Conservation (phyloP, 2,329 filamentous ascomycete genomes). For the Epichloe aotearoae region DNA sequence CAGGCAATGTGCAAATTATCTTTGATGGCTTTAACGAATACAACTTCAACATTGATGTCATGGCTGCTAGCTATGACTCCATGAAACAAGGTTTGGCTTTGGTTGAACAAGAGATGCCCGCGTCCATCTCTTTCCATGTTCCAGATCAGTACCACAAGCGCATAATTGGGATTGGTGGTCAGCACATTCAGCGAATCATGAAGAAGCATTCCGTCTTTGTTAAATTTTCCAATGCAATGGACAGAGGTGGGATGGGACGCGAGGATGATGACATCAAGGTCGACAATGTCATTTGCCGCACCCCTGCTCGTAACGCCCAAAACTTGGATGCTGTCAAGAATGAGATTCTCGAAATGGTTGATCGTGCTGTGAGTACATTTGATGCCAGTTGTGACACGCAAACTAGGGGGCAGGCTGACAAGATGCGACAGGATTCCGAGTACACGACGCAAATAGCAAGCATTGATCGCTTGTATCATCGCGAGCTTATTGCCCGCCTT, state of each 20-base stretch:
- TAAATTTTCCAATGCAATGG: constrained; percentile 99
- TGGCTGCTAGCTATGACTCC: constrained; percentile 80
- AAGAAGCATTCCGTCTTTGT: constrained; percentile 99
- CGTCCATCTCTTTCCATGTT: constrained; percentile 97
- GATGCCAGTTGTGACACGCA: not conserved
- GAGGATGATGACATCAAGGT: constrained; percentile 98
- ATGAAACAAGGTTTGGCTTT: constrained; percentile 86
- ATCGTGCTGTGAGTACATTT: constrained; percentile 57
- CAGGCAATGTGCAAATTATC: constrained; percentile 91
- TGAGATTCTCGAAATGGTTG: constrained; percentile 99
- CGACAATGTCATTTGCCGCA: constrained; percentile 97
- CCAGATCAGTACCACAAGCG: constrained; percentile 99
- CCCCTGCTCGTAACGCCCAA: constrained; percentile 90
- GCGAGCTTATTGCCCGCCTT: constrained; percentile 80
- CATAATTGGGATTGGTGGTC: constrained; percentile 95
- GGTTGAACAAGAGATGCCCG: constrained; percentile 98
- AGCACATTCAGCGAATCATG: constrained; percentile 99
- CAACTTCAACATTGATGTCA: constrained; percentile 99
- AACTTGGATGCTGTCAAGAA: constrained; percentile 95
- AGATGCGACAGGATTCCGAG: constrained; percentile 60
- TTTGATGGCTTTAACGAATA: constrained; percentile 99
- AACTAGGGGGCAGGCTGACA: not conserved
- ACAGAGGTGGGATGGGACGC: constrained; percentile 74
- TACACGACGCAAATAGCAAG: constrained; percentile 90
- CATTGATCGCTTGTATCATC: constrained; percentile 89